A percentile compares a stretch with the other conserved stretches of the same genome.
Conservation (phyloP, 257 asterid species). For the Solanum paucissectum region DNA sequence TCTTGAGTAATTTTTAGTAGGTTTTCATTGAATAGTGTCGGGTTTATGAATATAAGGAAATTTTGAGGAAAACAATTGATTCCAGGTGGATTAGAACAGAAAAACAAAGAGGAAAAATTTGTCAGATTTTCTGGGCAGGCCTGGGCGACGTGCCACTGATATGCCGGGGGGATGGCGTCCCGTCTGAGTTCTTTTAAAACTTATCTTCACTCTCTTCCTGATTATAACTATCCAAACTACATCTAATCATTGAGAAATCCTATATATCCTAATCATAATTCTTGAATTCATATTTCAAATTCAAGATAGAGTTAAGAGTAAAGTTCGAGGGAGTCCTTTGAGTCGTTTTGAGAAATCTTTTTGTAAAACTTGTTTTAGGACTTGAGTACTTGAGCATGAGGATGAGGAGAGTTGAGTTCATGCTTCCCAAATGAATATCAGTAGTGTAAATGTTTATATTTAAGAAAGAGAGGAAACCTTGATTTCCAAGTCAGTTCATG, state of each 20-base stretch:
- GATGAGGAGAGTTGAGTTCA: not conserved
- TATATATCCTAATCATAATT: too few relatives aligned
- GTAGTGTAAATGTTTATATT: not conserved
- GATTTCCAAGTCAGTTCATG: not conserved
- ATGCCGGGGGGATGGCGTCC: rapidly evolving
- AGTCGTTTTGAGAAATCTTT: not conserved
- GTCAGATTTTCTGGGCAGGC: not conserved
- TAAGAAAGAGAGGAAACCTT: not conserved
- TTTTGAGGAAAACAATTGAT: not conserved
- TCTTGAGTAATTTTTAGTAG: not conserved
- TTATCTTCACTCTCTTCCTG: not conserved
- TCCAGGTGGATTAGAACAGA: not conserved
- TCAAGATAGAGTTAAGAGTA: not conserved
- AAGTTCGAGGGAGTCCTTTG: not conserved
- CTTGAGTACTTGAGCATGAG: not conserved
- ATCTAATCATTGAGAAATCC: not conserved
- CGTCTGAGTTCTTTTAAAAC: not conserved
- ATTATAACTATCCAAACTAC: not conserved
- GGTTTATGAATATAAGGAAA: too few relatives aligned
- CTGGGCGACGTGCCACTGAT: not conserved
- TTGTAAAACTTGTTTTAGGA: not conserved
- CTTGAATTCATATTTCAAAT: not conserved
- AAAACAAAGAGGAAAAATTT: not conserved
- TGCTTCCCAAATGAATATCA: not conserved
- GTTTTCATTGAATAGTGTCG: not conserved